Percentiles rank a stretch among this genome's conserved stretches.
Evolutionary conservation across 306 rosid species (phyloP).

Genomic region (Amphicarpaea edgeworthii): DNA sequence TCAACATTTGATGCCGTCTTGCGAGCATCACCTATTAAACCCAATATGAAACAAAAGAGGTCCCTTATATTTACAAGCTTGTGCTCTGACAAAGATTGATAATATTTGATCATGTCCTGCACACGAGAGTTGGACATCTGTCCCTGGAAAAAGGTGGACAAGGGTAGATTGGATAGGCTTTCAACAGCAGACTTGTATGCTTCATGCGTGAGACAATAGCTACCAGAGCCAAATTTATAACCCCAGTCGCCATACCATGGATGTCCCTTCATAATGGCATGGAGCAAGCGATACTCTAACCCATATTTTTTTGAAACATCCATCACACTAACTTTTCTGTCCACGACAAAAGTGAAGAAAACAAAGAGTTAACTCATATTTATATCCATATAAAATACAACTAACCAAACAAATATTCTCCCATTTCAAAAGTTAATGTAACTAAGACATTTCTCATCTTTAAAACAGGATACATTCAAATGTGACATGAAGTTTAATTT

Average conservation of each 20-base stretch:
- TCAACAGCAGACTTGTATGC: conserved; percentile 72
- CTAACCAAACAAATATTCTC: conserved; percentile 27
- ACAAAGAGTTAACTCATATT: conserved; percentile 30
- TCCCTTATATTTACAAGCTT: conserved; percentile 75
- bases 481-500: conserved; percentile 10
- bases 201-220: conserved; percentile 85
- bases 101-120: conserved; percentile 64
- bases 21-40: conserved; percentile 67
- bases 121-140: conserved; percentile 59
- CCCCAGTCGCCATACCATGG: conserved; percentile 99
- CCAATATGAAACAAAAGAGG: conserved; percentile 75
- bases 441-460: conserved; percentile 4
- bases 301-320: conserved; percentile 97
- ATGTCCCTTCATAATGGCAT: conserved; percentile 76
- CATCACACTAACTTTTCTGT: conserved; percentile 93
- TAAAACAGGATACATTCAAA: conserved; percentile 27
- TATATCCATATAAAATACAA: conserved; percentile 27
- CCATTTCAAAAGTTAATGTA: conserved; percentile 29
- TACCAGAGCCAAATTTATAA: conserved; percentile 91
- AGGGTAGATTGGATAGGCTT: conserved; percentile 69
- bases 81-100: conserved; percentile 72
- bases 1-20: conserved; percentile 58
- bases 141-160: conserved; percentile 66
- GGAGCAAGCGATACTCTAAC: conserved; percentile 86
- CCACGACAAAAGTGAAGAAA: conserved; percentile 36